Percentiles rank a stretch among this genome's conserved stretches.
These are phyloP conservation scores for Cryptomeria japonica DNA, from an alignment of 75 land plant genomes.

Conservation along the genomic window DNA sequence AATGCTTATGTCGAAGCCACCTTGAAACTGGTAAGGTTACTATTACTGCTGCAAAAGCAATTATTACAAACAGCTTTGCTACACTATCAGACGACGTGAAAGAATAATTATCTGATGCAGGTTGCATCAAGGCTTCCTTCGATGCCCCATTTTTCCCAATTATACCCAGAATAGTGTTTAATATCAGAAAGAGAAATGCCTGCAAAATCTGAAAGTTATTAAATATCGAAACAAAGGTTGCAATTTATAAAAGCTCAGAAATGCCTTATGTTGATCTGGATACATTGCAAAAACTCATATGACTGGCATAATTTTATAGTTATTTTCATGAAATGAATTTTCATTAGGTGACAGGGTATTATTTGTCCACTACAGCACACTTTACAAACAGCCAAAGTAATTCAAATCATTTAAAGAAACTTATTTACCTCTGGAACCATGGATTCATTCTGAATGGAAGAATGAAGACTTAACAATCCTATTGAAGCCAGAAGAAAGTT, in stretches of 20 bases:
- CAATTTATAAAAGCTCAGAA: constrained; percentile 1
- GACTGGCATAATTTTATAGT: neutral
- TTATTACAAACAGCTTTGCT: constrained; percentile 15
- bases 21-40: constrained; percentile 35
- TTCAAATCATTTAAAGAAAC: neutral
- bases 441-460: constrained; percentile 43
- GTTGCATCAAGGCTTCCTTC: constrained; percentile 52
- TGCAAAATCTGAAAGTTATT: constrained; percentile 30
- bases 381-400: neutral
- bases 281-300: neutral
- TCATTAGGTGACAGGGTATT: neutral
- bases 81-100: constrained; percentile 15
- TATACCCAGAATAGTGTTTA: constrained; percentile 44
- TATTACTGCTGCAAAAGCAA: constrained; percentile 23
- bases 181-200: constrained; percentile 58
- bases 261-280: neutral
- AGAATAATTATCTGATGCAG: constrained; percentile 6
- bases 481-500: constrained; percentile 74
- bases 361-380: neutral
- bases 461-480: constrained; percentile 27
- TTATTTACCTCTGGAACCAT: constrained; percentile 27
- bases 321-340: neutral
- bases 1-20: constrained; percentile 16
- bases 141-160: constrained; percentile 41
- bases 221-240: neutral